A percentile compares a stretch with the other conserved stretches of the same genome.
phyloP scores from a whole-genome alignment of 805 yeast genomes.

The Yamadazyma akitaensis region DNA sequence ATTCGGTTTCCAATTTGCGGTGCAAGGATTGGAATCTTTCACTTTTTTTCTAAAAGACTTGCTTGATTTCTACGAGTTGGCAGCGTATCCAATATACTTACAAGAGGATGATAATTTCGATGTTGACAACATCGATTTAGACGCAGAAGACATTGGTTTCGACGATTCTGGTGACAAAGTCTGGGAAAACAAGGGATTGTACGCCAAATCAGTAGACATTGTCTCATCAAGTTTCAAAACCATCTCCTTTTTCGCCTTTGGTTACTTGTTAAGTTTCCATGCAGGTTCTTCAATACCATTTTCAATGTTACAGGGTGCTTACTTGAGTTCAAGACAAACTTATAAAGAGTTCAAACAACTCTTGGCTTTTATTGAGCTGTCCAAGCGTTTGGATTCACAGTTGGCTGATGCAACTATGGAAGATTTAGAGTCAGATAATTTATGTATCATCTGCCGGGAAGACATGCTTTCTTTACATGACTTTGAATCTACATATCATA shows the following conservation, averaged over 20 bases:
- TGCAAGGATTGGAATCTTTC: slow-evolving; percentile 54
- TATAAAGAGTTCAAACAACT: slow-evolving; percentile 38
- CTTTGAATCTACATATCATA: slow-evolving; percentile 22
- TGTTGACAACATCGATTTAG: slow-evolving; percentile 21
- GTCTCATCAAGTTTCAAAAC: slow-evolving; percentile 40
- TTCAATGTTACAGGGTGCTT: slow-evolving; percentile 41
- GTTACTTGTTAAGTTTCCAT: slow-evolving; percentile 33
- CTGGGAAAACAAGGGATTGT: slow-evolving; percentile 70
- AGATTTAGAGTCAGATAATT: slow-evolving; percentile 55
- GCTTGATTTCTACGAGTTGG: slow-evolving; percentile 56
- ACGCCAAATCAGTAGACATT: slow-evolving; percentile 56
- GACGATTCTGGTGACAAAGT: slow-evolving; percentile 45
- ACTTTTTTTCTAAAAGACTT: slow-evolving; percentile 44
- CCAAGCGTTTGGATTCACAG: slow-evolving; percentile 61
- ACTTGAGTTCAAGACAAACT: slow-evolving; percentile 37
- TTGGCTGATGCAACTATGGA: slow-evolving; percentile 59
- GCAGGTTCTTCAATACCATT: slow-evolving; percentile 32
- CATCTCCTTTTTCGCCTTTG: slow-evolving; percentile 27
- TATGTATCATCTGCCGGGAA: slow-evolving; percentile 88
- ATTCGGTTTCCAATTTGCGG: slow-evolving; percentile 74
- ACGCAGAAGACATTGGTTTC: slow-evolving; percentile 11
- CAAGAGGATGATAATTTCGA: slow-evolving; percentile 24
- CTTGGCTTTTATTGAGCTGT: slow-evolving; percentile 50
- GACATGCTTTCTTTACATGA: slow-evolving; percentile 60
- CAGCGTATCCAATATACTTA: slow-evolving; percentile 31